Evolutionary conservation across 148 eudicot species (phyloP), one percentile per base, ranked within the genome.

Genomic region (Vaccinium vitisidaea): DNA sequence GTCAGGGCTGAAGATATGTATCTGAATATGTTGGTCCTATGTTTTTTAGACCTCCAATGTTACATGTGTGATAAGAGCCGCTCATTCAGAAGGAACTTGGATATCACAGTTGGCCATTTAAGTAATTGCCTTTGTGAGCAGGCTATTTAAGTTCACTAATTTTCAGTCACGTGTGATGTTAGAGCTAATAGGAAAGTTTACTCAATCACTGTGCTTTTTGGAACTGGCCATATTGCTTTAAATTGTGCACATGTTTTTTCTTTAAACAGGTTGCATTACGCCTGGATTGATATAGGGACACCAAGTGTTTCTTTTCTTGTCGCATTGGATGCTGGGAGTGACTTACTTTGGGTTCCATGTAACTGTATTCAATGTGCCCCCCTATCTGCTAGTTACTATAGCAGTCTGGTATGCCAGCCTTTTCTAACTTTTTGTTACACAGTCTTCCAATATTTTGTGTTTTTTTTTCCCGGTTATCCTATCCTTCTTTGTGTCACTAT

Each of bases 271-370:
- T 88, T 96, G 83, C 94, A 96, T 84, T 96, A 96, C 83, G 90
- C 94, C 25, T 96, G 98, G 97, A 94, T 96, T 82, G 98, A 93
- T 89, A 84, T 96, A 84, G 99, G 99, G 87, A 92, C 94, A 11
- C 99, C 99, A 63, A 92, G 85, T 79, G 88, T 90, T 75, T 89
- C 98, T 77, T 97, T 97, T 87, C 93, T 97, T 82, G 98, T 95
- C 69, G 99, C 98, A 30, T 84, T 97, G 89, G 99, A 97, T 90
- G 90, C 89, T 82, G 99, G 99, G 53, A 95, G 98, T 83, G 98
- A 97, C 89, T 91, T 97, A 53, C 89, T 93, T 25, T 97, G 99
- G 99, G 91, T 97, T 88, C 99, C 99, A 16, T 97, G 99, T 86
- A 90, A 95, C 50, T 97, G 99, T 87, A 89, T 93, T 71, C 93